phyloP scores from a whole-genome alignment of 441 rosid genomes.

The Melastoma candidum region DNA sequence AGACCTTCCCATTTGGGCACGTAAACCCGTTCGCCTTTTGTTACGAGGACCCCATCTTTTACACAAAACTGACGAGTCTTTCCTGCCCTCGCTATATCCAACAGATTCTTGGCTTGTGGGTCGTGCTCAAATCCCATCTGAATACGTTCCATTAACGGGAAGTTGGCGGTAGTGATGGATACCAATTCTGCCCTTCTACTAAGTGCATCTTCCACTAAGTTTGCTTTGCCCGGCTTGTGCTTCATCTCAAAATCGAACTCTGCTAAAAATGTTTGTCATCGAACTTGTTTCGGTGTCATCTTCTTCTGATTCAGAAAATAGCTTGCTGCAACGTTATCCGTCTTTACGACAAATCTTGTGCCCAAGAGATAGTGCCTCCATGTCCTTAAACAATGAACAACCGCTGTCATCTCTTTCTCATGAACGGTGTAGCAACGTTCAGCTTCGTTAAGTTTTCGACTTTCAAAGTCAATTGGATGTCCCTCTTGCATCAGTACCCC shows the following conservation, averaged over 20 bases:
- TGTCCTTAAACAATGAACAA: background rate
- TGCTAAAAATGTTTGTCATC: background rate
- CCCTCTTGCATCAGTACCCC: too few species aligned
- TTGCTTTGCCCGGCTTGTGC: background rate
- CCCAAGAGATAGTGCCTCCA: slow-evolving; percentile 1
- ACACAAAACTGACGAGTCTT: too few species aligned
- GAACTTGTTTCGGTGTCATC: background rate
- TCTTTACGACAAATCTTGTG: background rate
- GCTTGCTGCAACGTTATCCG: background rate
- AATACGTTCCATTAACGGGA: too few species aligned
- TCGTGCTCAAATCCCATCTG: too few species aligned
- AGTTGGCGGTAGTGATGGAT: background rate
- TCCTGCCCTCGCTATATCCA: too few species aligned
- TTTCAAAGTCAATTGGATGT: background rate
- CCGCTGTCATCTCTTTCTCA: background rate
- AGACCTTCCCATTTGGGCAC: too few species aligned
- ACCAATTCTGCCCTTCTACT: background rate
- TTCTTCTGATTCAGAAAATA: slow-evolving; percentile 1
- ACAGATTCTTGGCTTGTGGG: too few species aligned
- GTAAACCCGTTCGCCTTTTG: too few species aligned
- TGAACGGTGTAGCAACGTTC: background rate
- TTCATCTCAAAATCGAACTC: background rate
- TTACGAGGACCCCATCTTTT: too few species aligned
- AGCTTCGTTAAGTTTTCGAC: background rate
- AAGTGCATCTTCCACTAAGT: background rate